These are phyloP conservation scores for Dendryphion nanum DNA, from an alignment of 2,329 filamentous ascomycete genomes.

Conservation along the genomic window DNA sequence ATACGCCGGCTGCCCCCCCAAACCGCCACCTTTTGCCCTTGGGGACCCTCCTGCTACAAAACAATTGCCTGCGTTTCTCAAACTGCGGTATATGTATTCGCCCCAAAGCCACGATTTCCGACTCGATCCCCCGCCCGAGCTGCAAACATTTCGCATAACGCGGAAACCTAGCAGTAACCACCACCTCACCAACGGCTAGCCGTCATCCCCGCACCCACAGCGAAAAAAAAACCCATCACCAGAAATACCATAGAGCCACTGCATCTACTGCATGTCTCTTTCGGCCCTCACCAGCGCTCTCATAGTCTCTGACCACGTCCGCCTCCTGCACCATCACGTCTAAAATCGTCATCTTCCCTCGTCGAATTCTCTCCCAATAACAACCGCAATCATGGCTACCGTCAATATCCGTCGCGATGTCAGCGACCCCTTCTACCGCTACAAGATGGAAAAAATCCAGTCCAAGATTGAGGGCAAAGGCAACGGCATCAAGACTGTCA, in stretches of 20 bases:
- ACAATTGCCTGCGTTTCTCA: conserved; percentile 29
- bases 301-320: conserved; percentile 29
- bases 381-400: conserved; percentile 76
- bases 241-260: conserved; percentile 21
- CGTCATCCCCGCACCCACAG: conserved; percentile 24
- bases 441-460: conserved; percentile 99
- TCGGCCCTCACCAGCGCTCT: conserved; percentile 53
- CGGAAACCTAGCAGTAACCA: conserved; percentile 89
- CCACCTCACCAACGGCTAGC: conserved; percentile 92
- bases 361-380: conserved; percentile 21
- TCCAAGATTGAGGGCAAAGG: conserved; percentile 99
- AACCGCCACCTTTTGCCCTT: conserved; percentile 35
- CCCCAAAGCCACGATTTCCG: conserved; percentile 91
- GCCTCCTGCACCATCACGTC: conserved; percentile 24
- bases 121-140: conserved; percentile 90
- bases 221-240: conserved; percentile 37
- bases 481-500: conserved; percentile 98
- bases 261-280: conserved; percentile 61
- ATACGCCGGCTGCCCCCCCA: conserved; percentile 22
- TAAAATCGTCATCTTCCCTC: conserved; percentile 17
- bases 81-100: conserved; percentile 95
- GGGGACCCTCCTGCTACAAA: conserved; percentile 27
- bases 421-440: conserved; percentile 98
- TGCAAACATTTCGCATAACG: conserved; percentile 95
- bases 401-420: conserved; percentile 97